A percentile compares a stretch with the other conserved stretches of the same genome.
Conservation (phyloP, 148 eudicot genomes). For the Heliamphora exappendiculata region DNA sequence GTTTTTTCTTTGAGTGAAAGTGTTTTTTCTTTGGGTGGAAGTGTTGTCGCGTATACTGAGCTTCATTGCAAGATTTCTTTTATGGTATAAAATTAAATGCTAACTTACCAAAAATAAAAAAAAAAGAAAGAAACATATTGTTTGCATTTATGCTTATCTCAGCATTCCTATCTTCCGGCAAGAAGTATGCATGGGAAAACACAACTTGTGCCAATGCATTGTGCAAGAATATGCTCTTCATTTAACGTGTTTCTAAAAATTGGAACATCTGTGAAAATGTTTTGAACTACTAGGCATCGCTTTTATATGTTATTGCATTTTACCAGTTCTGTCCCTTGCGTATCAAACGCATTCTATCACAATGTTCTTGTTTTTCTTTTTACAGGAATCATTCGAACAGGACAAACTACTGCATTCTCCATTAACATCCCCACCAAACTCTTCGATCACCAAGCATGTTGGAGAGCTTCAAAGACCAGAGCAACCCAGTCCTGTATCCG, state of each 20-base stretch:
- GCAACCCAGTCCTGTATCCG: conserved; percentile 84
- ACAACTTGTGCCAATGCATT: background rate
- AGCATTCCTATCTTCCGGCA: background rate
- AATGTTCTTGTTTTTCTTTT: conserved; percentile 3
- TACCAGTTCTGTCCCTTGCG: background rate
- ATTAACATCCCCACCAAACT: conserved; percentile 27
- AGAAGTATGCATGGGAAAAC: background rate
- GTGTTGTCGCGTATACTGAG: too few relatives aligned
- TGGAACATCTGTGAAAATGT: background rate
- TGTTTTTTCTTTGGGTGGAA: too few relatives aligned
- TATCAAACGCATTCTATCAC: background rate
- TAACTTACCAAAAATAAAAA: too few relatives aligned
- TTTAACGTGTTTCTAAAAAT: background rate
- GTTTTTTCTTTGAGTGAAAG: too few relatives aligned
- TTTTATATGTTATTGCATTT: background rate
- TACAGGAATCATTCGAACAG: conserved; percentile 42
- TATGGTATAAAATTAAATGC: too few relatives aligned
- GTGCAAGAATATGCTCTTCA: background rate
- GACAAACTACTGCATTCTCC: conserved; percentile 39
- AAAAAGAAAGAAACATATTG: too few relatives aligned
- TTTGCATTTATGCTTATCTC: background rate
- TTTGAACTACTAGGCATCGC: background rate
- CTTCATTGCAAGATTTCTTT: too few relatives aligned
- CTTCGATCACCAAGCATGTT: conserved; percentile 27
- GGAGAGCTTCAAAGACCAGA: conserved; percentile 44